Base-by-base conservation (phyloP, 139 green algal species). In the Chlamydomonas eustigma region DNA sequence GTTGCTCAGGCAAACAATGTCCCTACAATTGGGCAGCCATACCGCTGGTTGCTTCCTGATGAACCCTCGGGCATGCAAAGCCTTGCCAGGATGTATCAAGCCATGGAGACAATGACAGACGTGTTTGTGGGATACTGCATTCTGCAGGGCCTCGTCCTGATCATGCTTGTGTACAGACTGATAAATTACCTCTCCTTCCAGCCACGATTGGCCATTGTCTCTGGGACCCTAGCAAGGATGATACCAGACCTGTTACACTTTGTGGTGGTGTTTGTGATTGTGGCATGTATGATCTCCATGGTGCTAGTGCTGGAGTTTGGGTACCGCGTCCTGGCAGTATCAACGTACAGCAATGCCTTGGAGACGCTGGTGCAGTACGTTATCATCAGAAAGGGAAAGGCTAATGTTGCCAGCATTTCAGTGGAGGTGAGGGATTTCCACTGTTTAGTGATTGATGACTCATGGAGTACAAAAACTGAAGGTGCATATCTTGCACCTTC, bases 111-210 rank as follows among this genome's bases (percentile, higher is more conserved):
- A 38, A 78, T 84, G 79, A 58, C 71, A 32, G 32, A 78, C 69
- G 50, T 69, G 25, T 76, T 50, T 33, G 65, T 44, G 4, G 37
- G 75, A 8, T 85, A 85, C 76, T 72, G 52, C 64, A 25, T 79
- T 8, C 64, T 81, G 71, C 75, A 85, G 64, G 37, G 37, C 36
- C 1, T 85, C 22, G 75, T 85, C 36, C 71, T 85, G 50, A 5
- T 76, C 25, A 65, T 85, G 80, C 71, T 85, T 3, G 79, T 85
- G 80, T 4, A 81, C 1, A 44, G 70, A 2, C 75, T 85, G 12
- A 78, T 85, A 34, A 33, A 76, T 35, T 77, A 85, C 74, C 12
- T 81, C 1, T 51, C 75, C 36, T 85, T 85, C 71, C 80, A 85
- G 80, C 80, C 80, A 22, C 75, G 76, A 18, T 75, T 85, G 37